Conservation (phyloP, 2,329 filamentous ascomycete genomes). For the Parastagonospora avenae region DNA sequence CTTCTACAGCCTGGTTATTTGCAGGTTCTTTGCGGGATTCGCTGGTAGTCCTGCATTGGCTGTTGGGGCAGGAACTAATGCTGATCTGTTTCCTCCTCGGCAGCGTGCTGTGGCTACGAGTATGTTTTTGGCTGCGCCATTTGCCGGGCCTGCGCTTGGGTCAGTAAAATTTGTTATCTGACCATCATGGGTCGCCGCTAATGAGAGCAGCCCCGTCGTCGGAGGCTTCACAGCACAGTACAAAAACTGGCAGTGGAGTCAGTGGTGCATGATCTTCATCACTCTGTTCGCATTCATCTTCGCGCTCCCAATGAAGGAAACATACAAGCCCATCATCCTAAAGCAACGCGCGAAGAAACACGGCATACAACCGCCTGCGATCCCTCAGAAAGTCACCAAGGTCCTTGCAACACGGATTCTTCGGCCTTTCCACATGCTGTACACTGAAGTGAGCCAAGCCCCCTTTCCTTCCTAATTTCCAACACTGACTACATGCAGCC, state of each 20-base stretch:
- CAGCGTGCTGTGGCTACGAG: slow-evolving; percentile 41
- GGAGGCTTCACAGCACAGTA: slow-evolving; percentile 52
- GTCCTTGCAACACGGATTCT: slow-evolving; percentile 50
- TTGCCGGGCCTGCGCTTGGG: slow-evolving; percentile 47
- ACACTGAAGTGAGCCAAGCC: slow-evolving; percentile 30
- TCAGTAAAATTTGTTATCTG: slow-evolving; percentile 16
- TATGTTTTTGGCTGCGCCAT: slow-evolving; percentile 50
- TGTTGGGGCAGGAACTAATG: slow-evolving; percentile 50
- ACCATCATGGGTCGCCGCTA: background rate
- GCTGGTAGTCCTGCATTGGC: slow-evolving; percentile 65
- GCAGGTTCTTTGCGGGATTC: slow-evolving; percentile 73
- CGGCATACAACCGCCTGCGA: slow-evolving; percentile 26
- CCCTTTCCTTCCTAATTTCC: background rate
- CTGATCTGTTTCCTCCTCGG: slow-evolving; percentile 45
- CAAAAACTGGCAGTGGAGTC: slow-evolving; percentile 54
- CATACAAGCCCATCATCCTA: slow-evolving; percentile 59
- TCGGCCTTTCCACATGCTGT: slow-evolving; percentile 57
- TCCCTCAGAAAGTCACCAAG: too few species aligned
- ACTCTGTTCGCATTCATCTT: slow-evolving; percentile 43
- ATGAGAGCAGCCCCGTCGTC: slow-evolving; percentile 44
- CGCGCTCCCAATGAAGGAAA: slow-evolving; percentile 57
- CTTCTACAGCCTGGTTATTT: slow-evolving; percentile 58
- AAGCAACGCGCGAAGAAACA: slow-evolving; percentile 41
- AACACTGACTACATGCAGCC: slow-evolving; percentile 20
- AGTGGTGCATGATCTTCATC: slow-evolving; percentile 53